These are phyloP conservation scores for Astragalus membranaceus DNA, from an alignment of 306 rosid species.

Conservation along the genomic window DNA sequence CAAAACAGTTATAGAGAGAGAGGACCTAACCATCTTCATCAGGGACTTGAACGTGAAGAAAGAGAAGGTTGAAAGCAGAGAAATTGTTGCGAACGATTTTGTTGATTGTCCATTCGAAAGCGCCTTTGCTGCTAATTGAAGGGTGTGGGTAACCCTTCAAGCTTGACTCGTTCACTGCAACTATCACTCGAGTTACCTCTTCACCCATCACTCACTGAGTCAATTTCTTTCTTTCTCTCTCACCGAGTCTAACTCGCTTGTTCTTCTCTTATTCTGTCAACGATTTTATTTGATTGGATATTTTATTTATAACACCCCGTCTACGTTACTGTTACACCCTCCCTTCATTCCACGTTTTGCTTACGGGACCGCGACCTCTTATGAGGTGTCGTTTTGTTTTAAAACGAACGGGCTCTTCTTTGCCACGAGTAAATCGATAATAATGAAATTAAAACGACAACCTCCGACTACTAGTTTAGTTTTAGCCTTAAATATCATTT, in stretches of 20 bases:
- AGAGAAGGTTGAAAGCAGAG: constrained; percentile 58
- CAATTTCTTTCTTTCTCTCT: background rate
- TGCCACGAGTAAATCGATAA: no score
- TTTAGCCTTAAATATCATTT: no score
- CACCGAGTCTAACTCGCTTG: background rate
- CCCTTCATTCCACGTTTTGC: background rate
- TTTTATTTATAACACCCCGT: background rate
- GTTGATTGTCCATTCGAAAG: constrained; percentile 78
- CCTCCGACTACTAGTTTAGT: no score
- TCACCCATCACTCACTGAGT: background rate
- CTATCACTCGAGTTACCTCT: constrained; percentile 53
- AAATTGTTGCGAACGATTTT: constrained; percentile 74
- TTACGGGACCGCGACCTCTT: background rate
- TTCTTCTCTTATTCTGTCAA: background rate
- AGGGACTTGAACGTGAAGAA: constrained; percentile 84
- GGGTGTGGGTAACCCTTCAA: constrained; percentile 81
- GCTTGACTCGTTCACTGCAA: constrained; percentile 88
- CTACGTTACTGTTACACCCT: background rate
- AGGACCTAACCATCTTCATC: constrained; percentile 68
- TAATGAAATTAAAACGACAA: no score
- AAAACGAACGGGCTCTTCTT: background rate
- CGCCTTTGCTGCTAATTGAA: constrained; percentile 84
- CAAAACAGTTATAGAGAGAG: background rate
- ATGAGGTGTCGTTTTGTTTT: background rate
- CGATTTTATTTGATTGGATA: background rate